phyloP scores from a whole-genome alignment of 106 monocot genomes.

The Triglochin maritima region DNA sequence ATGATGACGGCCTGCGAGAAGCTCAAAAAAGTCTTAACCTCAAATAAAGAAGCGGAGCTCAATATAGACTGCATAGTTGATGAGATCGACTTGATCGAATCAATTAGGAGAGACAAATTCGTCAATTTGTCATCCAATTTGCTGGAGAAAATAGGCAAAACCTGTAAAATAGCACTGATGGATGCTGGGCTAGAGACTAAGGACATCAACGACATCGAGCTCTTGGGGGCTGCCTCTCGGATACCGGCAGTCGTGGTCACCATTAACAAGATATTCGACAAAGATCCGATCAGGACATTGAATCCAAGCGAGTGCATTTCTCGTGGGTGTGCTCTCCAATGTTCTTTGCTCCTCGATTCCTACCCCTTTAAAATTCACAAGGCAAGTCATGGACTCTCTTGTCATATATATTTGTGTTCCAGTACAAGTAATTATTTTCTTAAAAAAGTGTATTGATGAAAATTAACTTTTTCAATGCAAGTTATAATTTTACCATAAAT shows the following conservation, averaged over 20 bases:
- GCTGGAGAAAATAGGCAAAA: constrained; percentile 46
- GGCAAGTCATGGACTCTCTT: constrained; percentile 6
- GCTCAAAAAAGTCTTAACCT: constrained; percentile 81
- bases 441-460: background rate
- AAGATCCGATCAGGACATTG: constrained; percentile 63
- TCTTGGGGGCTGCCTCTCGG: constrained; percentile 83
- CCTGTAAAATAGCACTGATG: constrained; percentile 46
- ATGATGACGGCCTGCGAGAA: constrained; percentile 77
- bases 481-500: background rate
- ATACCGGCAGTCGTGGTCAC: constrained; percentile 48
- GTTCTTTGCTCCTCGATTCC: constrained; percentile 60
- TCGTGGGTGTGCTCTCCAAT: constrained; percentile 73
- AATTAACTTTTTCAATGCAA: background rate
- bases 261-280: constrained; percentile 47
- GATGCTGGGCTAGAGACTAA: constrained; percentile 38
- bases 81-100: constrained; percentile 81
- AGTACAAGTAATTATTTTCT: background rate
- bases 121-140: constrained; percentile 51
- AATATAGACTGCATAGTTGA: constrained; percentile 93
- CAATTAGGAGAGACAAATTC: constrained; percentile 80
- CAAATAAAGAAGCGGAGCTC: constrained; percentile 58
- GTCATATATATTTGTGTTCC: no score
- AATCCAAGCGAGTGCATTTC: constrained; percentile 88
- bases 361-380: constrained; percentile 72
- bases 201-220: constrained; percentile 50